Evolutionary conservation across 2,329 filamentous ascomycete species (phyloP), one percentile per base, ranked within the genome.

Genomic region (Nothophoma quercina): DNA sequence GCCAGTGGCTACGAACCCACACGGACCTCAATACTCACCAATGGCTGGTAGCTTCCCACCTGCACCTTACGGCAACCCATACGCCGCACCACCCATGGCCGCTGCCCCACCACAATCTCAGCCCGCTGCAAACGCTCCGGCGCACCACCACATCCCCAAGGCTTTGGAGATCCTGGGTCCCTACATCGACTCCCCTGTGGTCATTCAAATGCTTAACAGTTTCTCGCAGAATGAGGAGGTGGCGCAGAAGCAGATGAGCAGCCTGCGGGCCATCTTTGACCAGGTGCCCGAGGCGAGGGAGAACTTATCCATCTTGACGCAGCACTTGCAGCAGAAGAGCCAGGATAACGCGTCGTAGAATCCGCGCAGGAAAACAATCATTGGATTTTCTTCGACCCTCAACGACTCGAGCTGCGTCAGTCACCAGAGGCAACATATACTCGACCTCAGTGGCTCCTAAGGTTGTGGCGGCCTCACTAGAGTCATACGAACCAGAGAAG

Each of bases 261-360:
- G 95, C 22, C 84, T 97, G 56, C 81, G 83, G 43, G 81, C 83
- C 30, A 87, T 93, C 12, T 80, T 91, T 19, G 82, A 86, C 41
- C 79, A 81, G 9, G 86, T 91, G 47, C 85, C 86, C 0, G 82
- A 81, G 18, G 85, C 90, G 0, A 80, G 85, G 18, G 82, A 86
- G 1, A 85, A 92, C 55, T 68, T 79, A 9, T 56, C 41, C 7
- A 60, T 68, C 1, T 50, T 73, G 5, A 59, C 47, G 1, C 54
- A 67, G 21, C 63, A 70, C 30, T 26, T 73, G 30, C 33, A 46
- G 35, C 46, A 35, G 38, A 61, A 65, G 46, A 36, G 33, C 5
- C 28, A 39, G 28, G 36, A 53, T 16, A 38, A 26, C 26, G 33
- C 43, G 12, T 34, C 43, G 23, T 48, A 53, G 50, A 33, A 30